Evolutionary conservation across 805 yeast species (phyloP), one percentile per base, ranked within the genome.

Genomic region (Kodamaea jinghongensis): DNA sequence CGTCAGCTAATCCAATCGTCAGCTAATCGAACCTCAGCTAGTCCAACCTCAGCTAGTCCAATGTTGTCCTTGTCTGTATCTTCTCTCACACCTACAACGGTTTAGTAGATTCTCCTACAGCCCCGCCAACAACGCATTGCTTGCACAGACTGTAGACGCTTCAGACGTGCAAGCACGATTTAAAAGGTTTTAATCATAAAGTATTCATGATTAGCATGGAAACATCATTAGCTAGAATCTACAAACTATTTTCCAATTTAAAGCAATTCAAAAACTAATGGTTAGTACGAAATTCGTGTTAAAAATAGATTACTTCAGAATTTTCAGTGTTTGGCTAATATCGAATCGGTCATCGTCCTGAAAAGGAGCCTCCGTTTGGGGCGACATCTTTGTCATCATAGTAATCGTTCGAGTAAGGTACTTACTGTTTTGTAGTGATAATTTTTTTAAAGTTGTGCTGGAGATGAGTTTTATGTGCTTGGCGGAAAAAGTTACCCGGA

Each of bases 311-410:
- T 39, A 39, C 42, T 31, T 78, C 83, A 78, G 83, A 78, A 75
- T 75, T 77, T 77, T 76, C 83, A 77, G 78, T 75, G 71, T 67
- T 77, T 78, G 81, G 81, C 79, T 52, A 53, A 59, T 52, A 75
- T 78, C 84, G 84, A 78, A 68, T 79, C 84, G 79, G 74, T 78
- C 83, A 79, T 75, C 53, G 73, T 72, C 75, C 75, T 69, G 75
- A 69, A 67, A 48, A 68, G 75, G 73, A 66, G 55, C 68, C 73
- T 78, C 83, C 81, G 84, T 69, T 71, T 79, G 84, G 84, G 84
- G 84, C 84, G 84, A 79, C 84, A 79, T 51, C 34, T 74, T 58
- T 67, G 80, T 79, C 84, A 78, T 79, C 84, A 78, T 47, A 28
- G 45, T 46, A 56, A 52, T 39, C 40, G 39, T 34, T 17, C 5